Percentiles rank a stretch among this genome's conserved stretches.
Evolutionary conservation across 768 basidiomycete species (phyloP).

Genomic region (Termitomyces sp.): DNA sequence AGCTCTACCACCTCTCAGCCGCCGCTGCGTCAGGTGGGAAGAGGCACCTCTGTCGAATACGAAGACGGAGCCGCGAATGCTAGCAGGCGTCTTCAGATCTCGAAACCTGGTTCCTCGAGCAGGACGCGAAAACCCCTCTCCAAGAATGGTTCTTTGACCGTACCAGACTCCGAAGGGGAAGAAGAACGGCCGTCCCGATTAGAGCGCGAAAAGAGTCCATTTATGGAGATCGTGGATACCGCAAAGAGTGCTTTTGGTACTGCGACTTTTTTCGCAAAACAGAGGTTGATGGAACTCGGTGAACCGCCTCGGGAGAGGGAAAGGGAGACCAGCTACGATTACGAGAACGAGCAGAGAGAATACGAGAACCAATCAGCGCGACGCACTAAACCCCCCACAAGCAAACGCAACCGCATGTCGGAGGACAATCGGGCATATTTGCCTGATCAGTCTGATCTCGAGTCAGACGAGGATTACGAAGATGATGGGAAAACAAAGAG

Average conservation of each 20-base stretch:
- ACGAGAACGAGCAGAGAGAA: conserved; percentile 69
- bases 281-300: conserved; percentile 54
- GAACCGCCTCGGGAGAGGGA: conserved; percentile 24
- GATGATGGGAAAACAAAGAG: conserved; percentile 49
- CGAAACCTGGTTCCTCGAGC: conserved; percentile 27
- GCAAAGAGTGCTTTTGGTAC: conserved; percentile 48
- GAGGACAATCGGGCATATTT: conserved; percentile 79
- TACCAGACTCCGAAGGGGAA: conserved; percentile 70
- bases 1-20: conserved; percentile 52
- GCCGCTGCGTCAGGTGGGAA: conserved; percentile 35
- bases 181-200: conserved; percentile 27
- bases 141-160: conserved; percentile 46
- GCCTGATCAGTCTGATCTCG: conserved; percentile 59
- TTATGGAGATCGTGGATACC: conserved; percentile 53
- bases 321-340: conserved; percentile 64
- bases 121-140: conserved; percentile 43
- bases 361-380: conserved; percentile 35
- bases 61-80: conserved; percentile 50
- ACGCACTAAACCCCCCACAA: conserved; percentile 18
- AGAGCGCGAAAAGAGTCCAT: conserved; percentile 63
- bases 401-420: conserved; percentile 61
- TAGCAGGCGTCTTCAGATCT: conserved; percentile 55
- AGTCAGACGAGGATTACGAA: conserved; percentile 52
- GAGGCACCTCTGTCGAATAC: conserved; percentile 79
- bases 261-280: conserved; percentile 62